Evolutionary conservation across 2,329 filamentous ascomycete genomes (phyloP), one percentile per base, ranked within the genome.

Genomic region (Xylariaceae sp.): DNA sequence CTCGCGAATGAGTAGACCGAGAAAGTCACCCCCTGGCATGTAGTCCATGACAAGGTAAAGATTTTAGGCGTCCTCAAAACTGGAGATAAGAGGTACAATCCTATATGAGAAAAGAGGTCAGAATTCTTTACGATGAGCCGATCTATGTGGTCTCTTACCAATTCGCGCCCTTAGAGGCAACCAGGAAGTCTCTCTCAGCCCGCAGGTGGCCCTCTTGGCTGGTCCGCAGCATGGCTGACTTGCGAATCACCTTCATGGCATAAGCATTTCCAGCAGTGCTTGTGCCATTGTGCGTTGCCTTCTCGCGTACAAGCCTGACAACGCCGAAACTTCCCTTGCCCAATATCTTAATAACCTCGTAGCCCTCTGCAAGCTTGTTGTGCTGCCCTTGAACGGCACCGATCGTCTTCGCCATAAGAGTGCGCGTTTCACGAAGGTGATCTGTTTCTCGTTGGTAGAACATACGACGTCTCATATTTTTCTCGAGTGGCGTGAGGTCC

Each of bases 31-130:
- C 0, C 91, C 93, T 2, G 94, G 85, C 89, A 96, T 96, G 60
- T 95, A 98, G 45, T 97, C 90, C 89, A 97, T 96, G 39, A 96
- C 86, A 4, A 98, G 78, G 56, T 97, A 97, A 4, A 98, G 73
- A 53, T 87, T 88, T 32, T 78, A 76, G 28, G 78, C 70, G 60
- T 97, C 93, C 62, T 97, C 89, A 51, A 97, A 97, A 57, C 89
- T 93, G 37, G 87, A 76, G 38, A 95, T 77, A 28, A 98, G 70
- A 1, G 90, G 87, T 2, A 97, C 87, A 35, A 95, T 82, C 91
- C 79, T 83, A 38, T 2, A 33, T 11, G 30, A 9, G 9, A 17
- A 7, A 32, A 8, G 30, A 8, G 30, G 30, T 32, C 30, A 32
- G 30, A 8, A 6, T 8, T 15, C 30, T 32, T 8, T 17, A n/a